Conservation (phyloP, 257 asterid genomes). For the Capsicum rhomboideum region DNA sequence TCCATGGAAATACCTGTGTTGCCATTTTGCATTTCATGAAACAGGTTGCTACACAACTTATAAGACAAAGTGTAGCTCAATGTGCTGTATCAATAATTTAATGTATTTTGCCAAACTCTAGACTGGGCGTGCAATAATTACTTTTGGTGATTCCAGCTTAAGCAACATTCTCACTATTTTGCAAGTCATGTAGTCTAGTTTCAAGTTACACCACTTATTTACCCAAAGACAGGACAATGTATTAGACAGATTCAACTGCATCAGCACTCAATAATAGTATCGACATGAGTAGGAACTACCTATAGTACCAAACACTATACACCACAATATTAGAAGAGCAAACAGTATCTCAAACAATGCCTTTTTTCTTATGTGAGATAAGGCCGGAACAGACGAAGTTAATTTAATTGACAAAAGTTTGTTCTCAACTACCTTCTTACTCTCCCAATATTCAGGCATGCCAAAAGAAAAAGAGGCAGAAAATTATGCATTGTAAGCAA, state of each 20-base stretch:
- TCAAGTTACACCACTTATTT: not conserved
- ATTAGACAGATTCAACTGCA: not conserved
- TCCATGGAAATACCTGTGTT: constrained; percentile 56
- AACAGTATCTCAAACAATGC: not conserved
- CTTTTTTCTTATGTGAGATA: not conserved
- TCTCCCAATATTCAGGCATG: not conserved
- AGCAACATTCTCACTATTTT: not conserved
- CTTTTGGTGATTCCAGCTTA: not conserved
- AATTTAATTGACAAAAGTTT: not conserved
- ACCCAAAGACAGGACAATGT: not conserved
- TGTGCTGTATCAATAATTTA: too few relatives aligned
- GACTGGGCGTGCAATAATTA: too few relatives aligned
- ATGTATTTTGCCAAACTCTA: too few relatives aligned
- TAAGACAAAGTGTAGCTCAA: too few relatives aligned
- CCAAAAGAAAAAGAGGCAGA: not conserved
- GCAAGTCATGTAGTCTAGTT: not conserved
- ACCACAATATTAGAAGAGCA: not conserved
- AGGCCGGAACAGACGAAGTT: not conserved
- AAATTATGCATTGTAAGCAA: not conserved
- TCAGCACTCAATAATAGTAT: not conserved
- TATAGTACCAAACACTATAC: not conserved
- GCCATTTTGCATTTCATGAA: not conserved
- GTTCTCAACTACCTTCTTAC: not conserved
- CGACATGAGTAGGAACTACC: not conserved
- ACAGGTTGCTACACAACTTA: not conserved